phyloP scores from a whole-genome alignment of 2,329 filamentous ascomycete species.

The Pseudogymnoascus sp. region DNA sequence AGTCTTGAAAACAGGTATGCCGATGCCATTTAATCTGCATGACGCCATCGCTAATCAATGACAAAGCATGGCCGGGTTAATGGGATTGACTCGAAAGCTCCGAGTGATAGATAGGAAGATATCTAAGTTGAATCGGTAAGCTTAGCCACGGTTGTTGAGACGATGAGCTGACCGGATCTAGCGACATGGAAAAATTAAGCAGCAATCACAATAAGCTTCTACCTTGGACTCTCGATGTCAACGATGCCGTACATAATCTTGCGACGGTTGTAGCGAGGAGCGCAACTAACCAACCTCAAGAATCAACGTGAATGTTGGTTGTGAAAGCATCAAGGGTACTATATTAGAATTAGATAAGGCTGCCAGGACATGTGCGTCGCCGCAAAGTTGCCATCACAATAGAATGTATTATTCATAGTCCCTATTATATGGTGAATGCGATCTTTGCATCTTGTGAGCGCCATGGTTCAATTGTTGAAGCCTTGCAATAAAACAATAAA shows the following conservation, averaged over 20 bases:
- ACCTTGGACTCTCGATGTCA: neutral
- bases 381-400: neutral
- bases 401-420: neutral
- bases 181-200: too few relatives aligned
- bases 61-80: neutral
- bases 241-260: neutral
- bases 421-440: neutral
- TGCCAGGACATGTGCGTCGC: neutral
- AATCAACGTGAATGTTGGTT: neutral
- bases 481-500: too few relatives aligned
- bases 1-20: neutral
- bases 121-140: neutral
- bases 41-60: neutral
- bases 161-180: neutral
- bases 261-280: neutral
- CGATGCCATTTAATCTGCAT: neutral
- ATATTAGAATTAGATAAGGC: neutral
- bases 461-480: too few relatives aligned
- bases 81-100: neutral
- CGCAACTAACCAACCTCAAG: neutral
- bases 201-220: too few relatives aligned
- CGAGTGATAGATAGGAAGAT: neutral
- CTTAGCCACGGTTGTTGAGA: neutral
- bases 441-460: too few relatives aligned
- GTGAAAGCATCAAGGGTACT: neutral